A percentile compares a stretch with the other conserved stretches of the same genome.
Conservation (phyloP, 2,329 filamentous ascomycete species). For the Monascus ruber region DNA sequence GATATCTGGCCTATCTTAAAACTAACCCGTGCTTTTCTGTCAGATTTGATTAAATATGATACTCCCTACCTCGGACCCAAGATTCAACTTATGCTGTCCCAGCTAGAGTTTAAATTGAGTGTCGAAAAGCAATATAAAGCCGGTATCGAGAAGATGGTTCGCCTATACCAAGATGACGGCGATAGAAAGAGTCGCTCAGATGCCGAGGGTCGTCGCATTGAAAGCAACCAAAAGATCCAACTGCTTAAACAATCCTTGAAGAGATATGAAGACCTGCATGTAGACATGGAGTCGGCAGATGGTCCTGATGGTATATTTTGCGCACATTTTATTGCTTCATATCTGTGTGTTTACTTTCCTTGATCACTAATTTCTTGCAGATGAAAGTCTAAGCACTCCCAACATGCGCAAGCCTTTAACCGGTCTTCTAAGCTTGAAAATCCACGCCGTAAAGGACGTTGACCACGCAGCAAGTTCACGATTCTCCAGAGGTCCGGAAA, state of each 20-base stretch:
- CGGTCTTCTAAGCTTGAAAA: constrained; percentile 74
- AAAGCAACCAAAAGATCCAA: constrained; percentile 97
- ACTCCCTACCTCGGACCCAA: constrained; percentile 89
- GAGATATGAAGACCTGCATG: constrained; percentile 92
- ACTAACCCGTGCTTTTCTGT: constrained; percentile 3
- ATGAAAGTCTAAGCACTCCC: constrained; percentile 91
- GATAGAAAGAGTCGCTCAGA: constrained; percentile 92
- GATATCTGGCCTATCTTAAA: neutral
- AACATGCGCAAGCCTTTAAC: constrained; percentile 94
- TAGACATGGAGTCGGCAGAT: constrained; percentile 75
- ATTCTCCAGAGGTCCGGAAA: constrained; percentile 85
- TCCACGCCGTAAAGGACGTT: constrained; percentile 84
- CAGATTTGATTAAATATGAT: constrained; percentile 97
- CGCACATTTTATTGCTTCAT: constrained; percentile 1
- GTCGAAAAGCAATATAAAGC: constrained; percentile 99
- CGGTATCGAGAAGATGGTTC: constrained; percentile 98
- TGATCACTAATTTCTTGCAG: constrained; percentile 34
- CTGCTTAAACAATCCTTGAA: constrained; percentile 91
- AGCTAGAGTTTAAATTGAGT: constrained; percentile 96
- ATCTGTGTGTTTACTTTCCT: constrained; percentile 15
- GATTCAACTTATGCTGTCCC: constrained; percentile 97
- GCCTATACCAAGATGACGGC: constrained; percentile 92
- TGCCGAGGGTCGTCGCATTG: constrained; percentile 75
- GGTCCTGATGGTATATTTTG: constrained; percentile 60
- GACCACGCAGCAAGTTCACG: constrained; percentile 76